Evolutionary conservation across 2,329 filamentous ascomycete species (phyloP), one percentile per base, ranked within the genome.

Genomic region (Microdochium nivale): DNA sequence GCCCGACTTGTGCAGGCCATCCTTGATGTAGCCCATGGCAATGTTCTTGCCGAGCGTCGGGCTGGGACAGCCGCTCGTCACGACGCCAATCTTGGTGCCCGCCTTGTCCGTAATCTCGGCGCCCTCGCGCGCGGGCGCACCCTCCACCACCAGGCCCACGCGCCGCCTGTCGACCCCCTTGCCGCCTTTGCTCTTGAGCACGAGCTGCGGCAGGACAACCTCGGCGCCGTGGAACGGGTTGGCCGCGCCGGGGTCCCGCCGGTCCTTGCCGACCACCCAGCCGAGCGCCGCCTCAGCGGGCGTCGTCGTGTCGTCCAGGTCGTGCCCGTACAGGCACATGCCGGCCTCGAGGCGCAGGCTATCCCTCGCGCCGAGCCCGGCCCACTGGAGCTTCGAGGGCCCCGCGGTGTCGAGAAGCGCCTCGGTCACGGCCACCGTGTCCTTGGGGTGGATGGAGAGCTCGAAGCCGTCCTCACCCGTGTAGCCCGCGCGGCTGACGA

Each of bases 311-410:
- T 96, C 92, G 66, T 95, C 84, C 35, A 99, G 80, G 68, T 99
- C 94, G 71, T 97, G 90, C n/a, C 94, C 94, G 72, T 99, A 99
- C n/a, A 99, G 79, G 70, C 94, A 99, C 92, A 99, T 95, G 55
- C 94, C 94, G 0, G 94, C 94, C 73, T 99, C 94, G 27, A 99
- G 83, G 47, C 94, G 85, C 54, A 99, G 81, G 55, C 87, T 95
- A 69, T 99, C 94, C 57, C 94, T 83, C 2, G 94, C 90, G 10
- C 91, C 94, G 0, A 99, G 80, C 2, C 94, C 94, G 2, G 92
- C 90, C 47, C 96, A 80, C 62, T 87, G 86, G 16, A 96, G 75
- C 49, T 70, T 71, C 55, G 78, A 76, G 2, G 76, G 70, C 11
- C 84, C 81, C 25, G 84, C 84, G 30, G 79, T 73, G 40, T 77